Base-by-base conservation (phyloP, 2,329 filamentous ascomycete species). In the Trichoderma koningii region DNA sequence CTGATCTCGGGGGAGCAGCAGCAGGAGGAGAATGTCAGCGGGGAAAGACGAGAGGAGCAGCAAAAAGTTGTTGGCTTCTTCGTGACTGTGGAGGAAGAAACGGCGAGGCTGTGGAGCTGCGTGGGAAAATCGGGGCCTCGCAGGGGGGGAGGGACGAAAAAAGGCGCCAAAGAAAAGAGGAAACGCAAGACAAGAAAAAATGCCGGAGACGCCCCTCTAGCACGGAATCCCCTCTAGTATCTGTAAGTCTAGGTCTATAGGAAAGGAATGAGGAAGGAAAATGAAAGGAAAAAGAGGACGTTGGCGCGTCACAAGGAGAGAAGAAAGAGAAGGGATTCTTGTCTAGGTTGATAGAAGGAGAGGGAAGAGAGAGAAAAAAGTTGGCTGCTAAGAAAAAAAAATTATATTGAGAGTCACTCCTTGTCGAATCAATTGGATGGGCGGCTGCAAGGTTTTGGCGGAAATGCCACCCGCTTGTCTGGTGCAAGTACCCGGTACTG, bases 201-300 rank as follows among this genome's bases (percentile, higher is more conserved):
- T 67, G 53, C 45, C 55, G 56, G 50, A 62, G 62, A 63, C 41
- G 45, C 59, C 52, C 51, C 38, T 60, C 50, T 59, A 52, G 44
- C 55, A 57, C 42, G 60, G 55, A 48, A 34, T 59, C 55, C 55
- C 19, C 42, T 57, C 41, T 57, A 57, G 28, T 55, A 38, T n/a
- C 45, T 63, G 41, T 63, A 63, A 55, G 50, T 63, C 50, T 63
- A 63, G 45, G 50, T 69, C 69, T 69, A 70, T 69, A 63, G 53
- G 64, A 61, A 61, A 62, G 17, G 30, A 45, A 7, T 30, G 48
- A 47, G 34, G 47, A 61, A 51, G 26, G 34, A 56, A 63, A 50
- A 55, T 17, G 23, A 42, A 19, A 15, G 19, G 30, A 28, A 15
- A 23, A 34, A 0, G 21, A 26, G 10, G 59, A 45, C 34, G 30